Conservation (phyloP, 306 rosid species). For the Heteromeles arbutifolia region DNA sequence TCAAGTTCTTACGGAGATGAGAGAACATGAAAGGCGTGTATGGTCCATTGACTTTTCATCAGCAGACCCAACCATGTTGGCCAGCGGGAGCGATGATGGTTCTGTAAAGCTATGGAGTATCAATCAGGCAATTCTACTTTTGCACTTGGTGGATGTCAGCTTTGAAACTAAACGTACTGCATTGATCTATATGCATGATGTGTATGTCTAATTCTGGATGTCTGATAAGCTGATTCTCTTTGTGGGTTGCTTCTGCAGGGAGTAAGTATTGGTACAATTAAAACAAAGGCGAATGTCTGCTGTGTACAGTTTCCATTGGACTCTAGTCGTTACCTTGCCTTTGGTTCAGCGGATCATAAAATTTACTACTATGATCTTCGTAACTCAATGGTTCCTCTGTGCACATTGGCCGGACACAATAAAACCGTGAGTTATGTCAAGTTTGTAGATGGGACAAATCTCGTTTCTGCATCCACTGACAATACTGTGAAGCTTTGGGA, state of each 20-base stretch:
- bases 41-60: constrained; percentile 96
- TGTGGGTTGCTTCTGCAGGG: constrained; percentile 88
- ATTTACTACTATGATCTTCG: constrained; percentile 90
- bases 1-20: constrained; percentile 78
- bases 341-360: constrained; percentile 93
- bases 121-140: constrained; percentile 99
- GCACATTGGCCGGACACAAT: constrained; percentile 74
- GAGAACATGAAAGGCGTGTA: constrained; percentile 89
- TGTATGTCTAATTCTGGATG: constrained; percentile 44
- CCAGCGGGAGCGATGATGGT: constrained; percentile 94
- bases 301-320: constrained; percentile 87
- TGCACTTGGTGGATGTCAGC: constrained; percentile 97
- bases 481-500: constrained; percentile 97
- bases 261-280: constrained; percentile 79
- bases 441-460: constrained; percentile 57
- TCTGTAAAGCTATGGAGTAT: constrained; percentile 99
- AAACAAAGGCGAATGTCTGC: constrained; percentile 93
- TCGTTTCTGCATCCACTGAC: constrained; percentile 89
- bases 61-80: constrained; percentile 90
- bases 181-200: constrained; percentile 61
- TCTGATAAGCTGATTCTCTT: constrained; percentile 77
- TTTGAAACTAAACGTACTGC: constrained; percentile 97
- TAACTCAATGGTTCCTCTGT: constrained; percentile 61
- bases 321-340: constrained; percentile 76
- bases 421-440: constrained; percentile 93